A percentile compares a stretch with the other conserved stretches of the same genome.
Evolutionary conservation across 257 asterid genomes (phyloP).

Genomic region (Primulina tabacum): DNA sequence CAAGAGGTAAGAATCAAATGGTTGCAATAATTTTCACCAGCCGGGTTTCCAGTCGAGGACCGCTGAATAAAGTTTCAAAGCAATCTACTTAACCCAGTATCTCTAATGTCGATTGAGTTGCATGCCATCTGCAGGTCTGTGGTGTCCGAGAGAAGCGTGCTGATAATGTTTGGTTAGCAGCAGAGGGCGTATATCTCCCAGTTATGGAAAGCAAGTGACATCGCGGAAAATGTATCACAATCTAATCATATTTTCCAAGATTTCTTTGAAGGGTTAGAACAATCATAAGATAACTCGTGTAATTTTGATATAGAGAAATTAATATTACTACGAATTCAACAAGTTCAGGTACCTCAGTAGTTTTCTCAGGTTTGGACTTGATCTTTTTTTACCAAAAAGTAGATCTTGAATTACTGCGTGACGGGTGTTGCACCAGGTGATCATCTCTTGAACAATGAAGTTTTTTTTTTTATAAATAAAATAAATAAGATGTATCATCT

Average conservation of each 20-base stretch:
- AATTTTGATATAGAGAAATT: conserved; percentile 17
- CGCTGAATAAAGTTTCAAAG: background rate
- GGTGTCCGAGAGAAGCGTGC: conserved; percentile 81
- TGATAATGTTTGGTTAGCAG: conserved; percentile 93
- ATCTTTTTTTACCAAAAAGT: too few species aligned
- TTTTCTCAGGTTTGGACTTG: background rate
- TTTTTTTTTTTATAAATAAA: too few species aligned
- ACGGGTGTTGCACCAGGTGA: too few species aligned
- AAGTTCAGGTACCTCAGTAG: background rate
- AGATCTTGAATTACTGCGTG: too few species aligned
- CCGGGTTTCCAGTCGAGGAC: background rate
- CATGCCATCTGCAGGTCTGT: conserved; percentile 64
- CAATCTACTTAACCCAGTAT: conserved; percentile 3
- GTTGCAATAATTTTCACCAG: background rate
- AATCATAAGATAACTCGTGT: conserved; percentile 25
- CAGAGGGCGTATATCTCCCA: conserved; percentile 93
- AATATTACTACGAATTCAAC: conserved; percentile 6
- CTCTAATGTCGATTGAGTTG: conserved; percentile 9
- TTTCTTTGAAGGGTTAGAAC: conserved; percentile 9
- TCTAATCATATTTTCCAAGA: conserved; percentile 10
- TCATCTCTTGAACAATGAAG: too few species aligned
- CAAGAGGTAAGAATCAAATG: conserved; percentile 71
- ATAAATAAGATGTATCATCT: too few species aligned
- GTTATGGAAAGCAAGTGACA: conserved; percentile 55
- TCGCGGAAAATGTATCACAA: conserved; percentile 7